These are phyloP conservation scores for Boletus rubroflammeus DNA, from an alignment of 768 basidiomycete species.

Conservation along the genomic window DNA sequence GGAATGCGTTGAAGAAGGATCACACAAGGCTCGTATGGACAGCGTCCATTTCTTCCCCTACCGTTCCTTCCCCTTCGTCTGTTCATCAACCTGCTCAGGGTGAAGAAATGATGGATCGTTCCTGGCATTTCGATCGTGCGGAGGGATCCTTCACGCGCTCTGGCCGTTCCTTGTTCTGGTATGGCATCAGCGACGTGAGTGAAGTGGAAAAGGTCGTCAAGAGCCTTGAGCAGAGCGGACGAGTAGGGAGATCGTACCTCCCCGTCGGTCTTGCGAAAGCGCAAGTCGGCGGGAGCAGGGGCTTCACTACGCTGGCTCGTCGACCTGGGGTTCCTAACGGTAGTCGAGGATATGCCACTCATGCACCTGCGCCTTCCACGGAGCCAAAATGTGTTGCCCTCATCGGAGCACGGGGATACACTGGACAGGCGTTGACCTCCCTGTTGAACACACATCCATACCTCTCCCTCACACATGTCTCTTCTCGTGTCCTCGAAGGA, in stretches of 20 bases:
- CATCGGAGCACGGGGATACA: conserved; percentile 95
- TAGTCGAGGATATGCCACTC: conserved; percentile 78
- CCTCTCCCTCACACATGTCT: conserved; percentile 90
- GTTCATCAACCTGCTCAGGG: conserved; percentile 38
- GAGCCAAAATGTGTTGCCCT: conserved; percentile 88
- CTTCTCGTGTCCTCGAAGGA: conserved; percentile 91
- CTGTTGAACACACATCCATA: conserved; percentile 88
- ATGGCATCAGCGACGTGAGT: conserved; percentile 84
- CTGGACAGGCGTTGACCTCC: conserved; percentile 86
- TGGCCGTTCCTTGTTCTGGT: conserved; percentile 96
- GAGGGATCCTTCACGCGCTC: conserved; percentile 97
- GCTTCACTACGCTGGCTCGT: conserved; percentile 27
- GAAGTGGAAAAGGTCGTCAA: conserved; percentile 88
- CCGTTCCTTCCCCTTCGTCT: conserved; percentile 5
- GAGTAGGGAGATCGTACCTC: conserved; percentile 86
- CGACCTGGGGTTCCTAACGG: conserved; percentile 38
- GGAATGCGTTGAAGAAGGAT: conserved; percentile 93
- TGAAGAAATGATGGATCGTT: conserved; percentile 79
- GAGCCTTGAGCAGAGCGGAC: conserved; percentile 66
- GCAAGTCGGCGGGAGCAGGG: conserved; percentile 21
- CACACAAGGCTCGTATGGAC: conserved; percentile 96
- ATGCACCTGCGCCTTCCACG: conserved; percentile 43
- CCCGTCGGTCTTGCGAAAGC: conserved; percentile 40
- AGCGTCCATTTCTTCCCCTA: conserved; percentile 53
- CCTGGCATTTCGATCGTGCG: conserved; percentile 98